Base-by-base conservation (phyloP, 2,329 filamentous ascomycete genomes). In the Fusarium torulosum region DNA sequence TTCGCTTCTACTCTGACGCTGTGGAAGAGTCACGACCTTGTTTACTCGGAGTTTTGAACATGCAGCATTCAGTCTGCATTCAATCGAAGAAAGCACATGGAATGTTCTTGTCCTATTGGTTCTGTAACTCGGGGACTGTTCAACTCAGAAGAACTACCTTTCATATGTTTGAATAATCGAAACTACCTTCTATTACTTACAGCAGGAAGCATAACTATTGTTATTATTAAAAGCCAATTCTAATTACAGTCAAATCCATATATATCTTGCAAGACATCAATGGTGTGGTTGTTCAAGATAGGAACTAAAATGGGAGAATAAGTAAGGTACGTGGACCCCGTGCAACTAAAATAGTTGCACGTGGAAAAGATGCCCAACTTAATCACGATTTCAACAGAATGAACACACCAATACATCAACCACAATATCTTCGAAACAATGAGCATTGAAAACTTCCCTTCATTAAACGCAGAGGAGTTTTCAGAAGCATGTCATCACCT, bases 401-500 rank as follows among this genome's bases (percentile, higher is more conserved):
- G 17, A 11, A 45, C 46, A 52, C 45, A 37, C 25, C 21, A 42
- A 42, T 11, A 49, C 42, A 21, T 14, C 23, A 20, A 56, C 4
- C 33, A 38, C 17, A 23, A 25, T 20, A 33, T 8, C 17, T 17
- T 23, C 15, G 5, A n/a, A n/a, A 60, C 25, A 43, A 80, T 80
- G 77, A 80, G 80, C 14, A 84, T 87, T 72, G 70, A 77, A 59
- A 79, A 82, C 50, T 93, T 90, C 73, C 90, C 90, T 8, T 86
- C 85, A 59, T 82, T 93, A 27, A 85, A 79, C 13, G 72, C 79
- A 13, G 83, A 87, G 40, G 90, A 92, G 73, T 93, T 93, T 67
- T 78, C 85, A 53, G 84, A 88, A 72, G 86, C 84, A 54, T 92
- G 90, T 76, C 86, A 90, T 70, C 81, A 85, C 54, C 81, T 90